Conservation (phyloP, 2,329 filamentous ascomycete genomes). For the Stachybotrys elegans region DNA sequence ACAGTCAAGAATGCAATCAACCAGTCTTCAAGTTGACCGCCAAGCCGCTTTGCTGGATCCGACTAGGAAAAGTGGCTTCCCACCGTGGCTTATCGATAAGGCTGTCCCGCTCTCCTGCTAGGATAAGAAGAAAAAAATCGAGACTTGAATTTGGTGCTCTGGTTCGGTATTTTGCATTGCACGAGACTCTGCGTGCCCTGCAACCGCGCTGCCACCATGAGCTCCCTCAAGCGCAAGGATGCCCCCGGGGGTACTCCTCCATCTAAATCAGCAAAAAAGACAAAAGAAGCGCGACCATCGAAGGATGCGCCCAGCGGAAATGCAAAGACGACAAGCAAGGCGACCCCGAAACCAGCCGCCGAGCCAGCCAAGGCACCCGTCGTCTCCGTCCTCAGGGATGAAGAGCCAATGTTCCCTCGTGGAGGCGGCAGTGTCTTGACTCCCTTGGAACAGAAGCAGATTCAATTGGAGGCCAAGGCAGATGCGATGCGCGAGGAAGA, state of each 20-base stretch:
- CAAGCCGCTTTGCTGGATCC: too few species aligned
- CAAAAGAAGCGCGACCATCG: constrained; percentile 40
- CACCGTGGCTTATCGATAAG: constrained; percentile 4
- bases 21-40: too few species aligned
- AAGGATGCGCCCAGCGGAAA: constrained; percentile 26
- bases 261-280: constrained; percentile 42
- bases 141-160: too few species aligned
- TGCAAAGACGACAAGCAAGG: constrained; percentile 20
- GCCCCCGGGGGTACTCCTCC: constrained; percentile 46
- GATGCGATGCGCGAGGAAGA: constrained; percentile 89
- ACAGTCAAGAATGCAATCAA: too few species aligned
- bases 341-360: constrained; percentile 25
- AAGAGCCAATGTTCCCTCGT: constrained; percentile 87
- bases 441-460: constrained; percentile 92
- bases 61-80: too few species aligned
- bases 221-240: constrained; percentile 54
- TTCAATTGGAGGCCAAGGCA: constrained; percentile 85
- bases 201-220: constrained; percentile 38
- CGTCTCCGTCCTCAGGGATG: constrained; percentile 57
- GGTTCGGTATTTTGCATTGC: background rate
- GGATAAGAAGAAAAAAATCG: constrained; percentile 3
- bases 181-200: constrained; percentile 8
- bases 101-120: background rate
- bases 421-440: constrained; percentile 88
- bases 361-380: constrained; percentile 24